Evolutionary conservation across 2,329 filamentous ascomycete genomes (phyloP).

Genomic region (Fusarium equiseti): DNA sequence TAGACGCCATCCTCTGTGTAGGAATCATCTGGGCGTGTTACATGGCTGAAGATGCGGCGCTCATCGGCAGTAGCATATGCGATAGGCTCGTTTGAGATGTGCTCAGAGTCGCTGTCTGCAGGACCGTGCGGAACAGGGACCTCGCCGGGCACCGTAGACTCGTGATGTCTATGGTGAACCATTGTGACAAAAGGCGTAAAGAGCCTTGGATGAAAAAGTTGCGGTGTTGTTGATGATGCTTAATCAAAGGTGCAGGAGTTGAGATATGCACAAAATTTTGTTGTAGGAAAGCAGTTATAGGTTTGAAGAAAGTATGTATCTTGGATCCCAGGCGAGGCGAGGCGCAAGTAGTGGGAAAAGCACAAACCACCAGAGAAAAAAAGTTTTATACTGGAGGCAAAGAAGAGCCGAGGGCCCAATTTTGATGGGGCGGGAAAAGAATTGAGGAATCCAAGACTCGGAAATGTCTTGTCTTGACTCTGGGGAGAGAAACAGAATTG

Average conservation of each 20-base stretch:
- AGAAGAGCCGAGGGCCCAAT: slow-evolving; percentile 13
- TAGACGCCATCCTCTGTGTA: slow-evolving; percentile 87
- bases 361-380: slow-evolving; percentile 22
- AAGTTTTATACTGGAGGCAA: slow-evolving; percentile 28
- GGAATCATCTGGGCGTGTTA: slow-evolving; percentile 89
- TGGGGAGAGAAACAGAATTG: slow-evolving; percentile 12
- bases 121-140: slow-evolving; percentile 67
- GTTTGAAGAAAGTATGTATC: slow-evolving; percentile 1
- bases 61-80: slow-evolving; percentile 61
- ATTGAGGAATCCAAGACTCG: slow-evolving; percentile 25
- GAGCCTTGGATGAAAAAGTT: slow-evolving; percentile 6
- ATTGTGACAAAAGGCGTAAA: slow-evolving; percentile 28
- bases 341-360: slow-evolving; percentile 7
- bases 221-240: neutral
- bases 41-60: slow-evolving; percentile 76
- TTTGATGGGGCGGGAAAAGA: slow-evolving; percentile 11
- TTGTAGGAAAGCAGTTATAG: slow-evolving; percentile 2
- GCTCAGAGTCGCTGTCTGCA: slow-evolving; percentile 59
- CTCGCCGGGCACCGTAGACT: slow-evolving; percentile 59
- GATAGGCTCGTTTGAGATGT: slow-evolving; percentile 57
- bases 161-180: slow-evolving; percentile 47
- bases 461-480: slow-evolving; percentile 20
- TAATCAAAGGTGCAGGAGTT: neutral
- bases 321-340: slow-evolving; percentile 6
- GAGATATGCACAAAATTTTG: slow-evolving; percentile 1